Base-by-base conservation (phyloP, 257 asterid genomes). In the Nicotiana sylvestris region DNA sequence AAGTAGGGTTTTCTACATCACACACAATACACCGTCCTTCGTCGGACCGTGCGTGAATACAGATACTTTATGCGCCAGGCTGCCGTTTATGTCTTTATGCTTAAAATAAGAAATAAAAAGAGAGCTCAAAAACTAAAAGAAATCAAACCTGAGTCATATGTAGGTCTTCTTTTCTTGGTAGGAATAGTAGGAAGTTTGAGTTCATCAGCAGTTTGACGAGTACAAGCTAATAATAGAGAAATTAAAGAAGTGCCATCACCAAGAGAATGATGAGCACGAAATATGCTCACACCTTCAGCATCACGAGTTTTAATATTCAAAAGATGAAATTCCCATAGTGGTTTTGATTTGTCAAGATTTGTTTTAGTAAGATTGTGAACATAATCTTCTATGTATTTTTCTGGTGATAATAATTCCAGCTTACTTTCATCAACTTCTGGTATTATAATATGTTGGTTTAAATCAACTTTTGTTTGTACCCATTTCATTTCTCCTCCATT, bases 271-370 rank as follows among this genome's bases (percentile, higher is more conserved):
- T 87, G 90, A 30, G 85, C 60, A 0, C 90, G 85, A 30, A 87
- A 68, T 16, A 87, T n/a, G 25, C 80, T 82, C 11, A 81, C n/a
- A 17, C 81, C 79, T 25, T 62, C 80, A 5, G 84, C 65, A 21
- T 83, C 74, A 4, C 86, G 53, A 5, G 86, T 81, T 46, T 77
- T 70, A 2, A 87, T 16, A 30, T 82, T 80, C 46, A 87, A 85
- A 67, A 87, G 18, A 78, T 87, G 90, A 67, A 87, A 83, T 1
- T 87, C 90, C 90, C 90, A 87, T 9, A 87, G 58, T 9, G 90
- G 90, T 35, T 77, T 85, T 2, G 90, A 85, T 10, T n/a, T 77
- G 68, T 87, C 86, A 15, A 87, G 80, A 29, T 55, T 67, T 18
- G 88, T 58, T 51, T 76, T 85, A 35, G 76, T 87, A 29, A 87